phyloP scores from a whole-genome alignment of 495 filamentous ascomycete genomes.

The Niebla homalea region DNA sequence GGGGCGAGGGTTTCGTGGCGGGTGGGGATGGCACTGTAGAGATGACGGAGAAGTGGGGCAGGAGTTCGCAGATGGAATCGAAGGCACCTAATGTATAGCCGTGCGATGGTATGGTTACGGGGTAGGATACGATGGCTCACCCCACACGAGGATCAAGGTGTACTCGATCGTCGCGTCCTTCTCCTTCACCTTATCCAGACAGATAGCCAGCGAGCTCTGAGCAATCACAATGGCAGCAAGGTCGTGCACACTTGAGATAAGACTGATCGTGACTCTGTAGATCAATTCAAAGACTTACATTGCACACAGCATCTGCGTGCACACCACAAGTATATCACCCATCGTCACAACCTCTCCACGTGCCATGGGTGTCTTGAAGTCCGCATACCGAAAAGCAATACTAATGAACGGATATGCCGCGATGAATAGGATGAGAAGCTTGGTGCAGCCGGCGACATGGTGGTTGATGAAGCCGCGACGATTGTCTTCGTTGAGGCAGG shows the following conservation, averaged over 20 bases:
- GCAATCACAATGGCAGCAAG: constrained; percentile 35
- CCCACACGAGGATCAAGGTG: constrained; percentile 35
- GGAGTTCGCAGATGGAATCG: constrained; percentile 36
- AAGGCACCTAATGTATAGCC: constrained; percentile 26
- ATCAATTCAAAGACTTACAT: constrained; percentile 39
- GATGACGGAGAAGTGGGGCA: constrained; percentile 36
- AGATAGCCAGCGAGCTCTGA: constrained; percentile 33
- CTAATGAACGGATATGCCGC: constrained; percentile 34
- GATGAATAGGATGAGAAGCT: constrained; percentile 29
- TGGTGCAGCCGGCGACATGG: constrained; percentile 34
- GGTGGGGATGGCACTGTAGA: constrained; percentile 32
- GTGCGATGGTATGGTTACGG: not conserved
- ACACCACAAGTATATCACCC: constrained; percentile 32
- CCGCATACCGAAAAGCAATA: constrained; percentile 24
- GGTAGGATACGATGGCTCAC: constrained; percentile 17
- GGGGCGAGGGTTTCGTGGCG: too few species aligned
- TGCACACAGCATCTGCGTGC: constrained; percentile 30
- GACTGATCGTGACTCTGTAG: constrained; percentile 30
- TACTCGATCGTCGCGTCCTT: constrained; percentile 36
- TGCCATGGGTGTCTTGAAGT: constrained; percentile 23
- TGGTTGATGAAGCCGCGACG: constrained; percentile 38
- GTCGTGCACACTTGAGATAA: constrained; percentile 32
- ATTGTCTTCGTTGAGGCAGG: constrained; percentile 23
- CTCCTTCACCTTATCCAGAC: constrained; percentile 25
- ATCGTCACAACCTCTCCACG: constrained; percentile 22